Evolutionary conservation across 176 grass and related monocot species (phyloP), one percentile per base, ranked within the genome.

Genomic region (Ananas comosus): DNA sequence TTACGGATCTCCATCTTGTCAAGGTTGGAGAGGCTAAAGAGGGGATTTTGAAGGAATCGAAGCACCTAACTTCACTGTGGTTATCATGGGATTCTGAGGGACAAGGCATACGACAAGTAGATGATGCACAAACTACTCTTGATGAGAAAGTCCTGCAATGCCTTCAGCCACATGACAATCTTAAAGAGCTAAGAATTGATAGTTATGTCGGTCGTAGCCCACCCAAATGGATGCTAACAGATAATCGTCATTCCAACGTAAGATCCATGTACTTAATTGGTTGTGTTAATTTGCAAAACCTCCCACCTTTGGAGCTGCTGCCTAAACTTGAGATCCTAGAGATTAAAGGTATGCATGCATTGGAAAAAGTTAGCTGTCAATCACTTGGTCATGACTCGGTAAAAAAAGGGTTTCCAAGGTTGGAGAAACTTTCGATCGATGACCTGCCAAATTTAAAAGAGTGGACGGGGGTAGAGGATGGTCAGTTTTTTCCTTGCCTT

Each of bases 321-420:
- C 66, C 72, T 1, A 6, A n/a, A n/a, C 83, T 85, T 68, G 73
- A 85, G 78, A 51, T 85, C 6, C 69, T 85, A 4, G 69, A 78
- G 54, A 73, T 85, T 12, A 85, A 59, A 64, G 57, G 54, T 16
- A 81, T 85, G 78, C 17, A 70, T 59, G 76, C 78, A 58, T 1
- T 81, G 0, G 64, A 28, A 13, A 73, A 78, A 16, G 69, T 85
- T 23, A 61, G 59, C 11, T 16, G 0, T 65, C 5, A 51, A 72
- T 48, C 58, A 4, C 19, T 21, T 22, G 59, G 59, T 69, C 73
- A 72, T 73, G 16, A 19, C 25, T 24, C 63, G 70, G 74, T 65
- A 14, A 51, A 70, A 51, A 65, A 72, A 65, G 3, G 66, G 9
- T 85, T 85, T 12, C 78, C 65, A 11, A 81, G 72, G 65, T 79